Conservation (phyloP, 2,329 filamentous ascomycete genomes). For the Teratosphaeria epicoccoides region DNA sequence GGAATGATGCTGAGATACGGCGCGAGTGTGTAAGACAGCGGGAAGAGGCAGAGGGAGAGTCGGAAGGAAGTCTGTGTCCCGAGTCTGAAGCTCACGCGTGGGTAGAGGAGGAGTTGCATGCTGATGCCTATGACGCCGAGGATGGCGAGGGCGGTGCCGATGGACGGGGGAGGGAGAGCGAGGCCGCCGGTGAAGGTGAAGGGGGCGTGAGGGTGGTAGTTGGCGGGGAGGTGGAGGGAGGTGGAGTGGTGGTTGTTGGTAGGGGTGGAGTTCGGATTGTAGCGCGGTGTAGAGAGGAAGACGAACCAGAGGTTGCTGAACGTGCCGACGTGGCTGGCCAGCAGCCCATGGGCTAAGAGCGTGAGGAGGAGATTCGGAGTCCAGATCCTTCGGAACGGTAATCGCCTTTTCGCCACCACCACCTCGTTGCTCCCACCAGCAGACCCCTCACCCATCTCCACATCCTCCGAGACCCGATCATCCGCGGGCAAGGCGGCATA, state of each 20-base stretch:
- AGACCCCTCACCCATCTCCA: constrained; percentile 9
- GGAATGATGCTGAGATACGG: constrained; percentile 36
- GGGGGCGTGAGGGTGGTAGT: constrained; percentile 29
- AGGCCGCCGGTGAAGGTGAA: constrained; percentile 41
- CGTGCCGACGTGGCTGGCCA: constrained; percentile 39
- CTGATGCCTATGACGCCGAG: constrained; percentile 38
- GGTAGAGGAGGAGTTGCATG: constrained; percentile 38
- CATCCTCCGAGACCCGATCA: constrained; percentile 14
- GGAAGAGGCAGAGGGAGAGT: constrained; percentile 34
- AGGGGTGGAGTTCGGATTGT: constrained; percentile 3
- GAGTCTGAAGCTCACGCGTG: constrained; percentile 30
- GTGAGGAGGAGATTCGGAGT: constrained; percentile 36
- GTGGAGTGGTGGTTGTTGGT: constrained; percentile 4
- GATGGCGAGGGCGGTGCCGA: constrained; percentile 39
- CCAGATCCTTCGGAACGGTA: constrained; percentile 39
- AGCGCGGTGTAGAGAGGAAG: constrained; percentile 30
- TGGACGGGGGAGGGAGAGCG: constrained; percentile 36
- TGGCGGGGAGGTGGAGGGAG: constrained; percentile 24
- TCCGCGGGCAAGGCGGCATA: constrained; percentile 25
- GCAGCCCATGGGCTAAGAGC: constrained; percentile 33
- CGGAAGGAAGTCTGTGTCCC: constrained; percentile 34
- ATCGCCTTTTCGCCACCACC: constrained; percentile 17
- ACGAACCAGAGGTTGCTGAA: constrained; percentile 42
- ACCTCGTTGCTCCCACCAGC: background rate
- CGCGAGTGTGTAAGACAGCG: constrained; percentile 33